phyloP scores from a whole-genome alignment of 148 eudicot genomes.

The Gaultheria prostrata region DNA sequence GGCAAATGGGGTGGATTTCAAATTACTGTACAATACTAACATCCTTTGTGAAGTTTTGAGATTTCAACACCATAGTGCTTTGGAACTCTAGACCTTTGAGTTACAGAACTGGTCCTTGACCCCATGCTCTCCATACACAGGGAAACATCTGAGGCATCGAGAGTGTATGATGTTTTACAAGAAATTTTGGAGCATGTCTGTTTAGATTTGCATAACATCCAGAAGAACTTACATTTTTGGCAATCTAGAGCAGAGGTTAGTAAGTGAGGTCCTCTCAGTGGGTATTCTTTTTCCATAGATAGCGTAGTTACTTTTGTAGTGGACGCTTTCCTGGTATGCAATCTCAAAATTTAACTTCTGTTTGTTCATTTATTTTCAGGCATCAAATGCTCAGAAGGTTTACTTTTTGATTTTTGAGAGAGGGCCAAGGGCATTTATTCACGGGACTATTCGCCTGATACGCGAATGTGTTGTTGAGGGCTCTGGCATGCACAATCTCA shows the following conservation, averaged over 20 bases:
- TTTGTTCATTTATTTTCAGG: slow-evolving; percentile 36
- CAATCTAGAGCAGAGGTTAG: slow-evolving; percentile 85
- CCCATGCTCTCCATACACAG: slow-evolving; percentile 33
- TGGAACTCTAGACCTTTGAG: neutral
- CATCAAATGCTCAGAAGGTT: slow-evolving; percentile 64
- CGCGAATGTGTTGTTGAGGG: slow-evolving; percentile 60
- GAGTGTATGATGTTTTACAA: slow-evolving; percentile 68
- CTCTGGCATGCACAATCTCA: slow-evolving; percentile 54
- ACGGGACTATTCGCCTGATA: slow-evolving; percentile 55
- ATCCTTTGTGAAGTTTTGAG: neutral
- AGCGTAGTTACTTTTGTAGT: neutral
- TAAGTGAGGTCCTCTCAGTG: slow-evolving; percentile 6
- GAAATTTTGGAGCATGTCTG: slow-evolving; percentile 68
- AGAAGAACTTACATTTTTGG: slow-evolving; percentile 86
- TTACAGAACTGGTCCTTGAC: neutral
- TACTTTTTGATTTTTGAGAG: slow-evolving; percentile 87
- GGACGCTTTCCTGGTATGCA: neutral
- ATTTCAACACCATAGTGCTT: neutral
- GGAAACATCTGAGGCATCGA: slow-evolving; percentile 53
- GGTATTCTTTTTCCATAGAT: neutral
- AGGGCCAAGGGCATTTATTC: slow-evolving; percentile 80
- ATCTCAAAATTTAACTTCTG: neutral
- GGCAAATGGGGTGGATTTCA: neutral
- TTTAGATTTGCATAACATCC: slow-evolving; percentile 66
- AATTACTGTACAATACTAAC: neutral